Conservation (phyloP, 768 basidiomycete species). For the Lactarius trivialis region DNA sequence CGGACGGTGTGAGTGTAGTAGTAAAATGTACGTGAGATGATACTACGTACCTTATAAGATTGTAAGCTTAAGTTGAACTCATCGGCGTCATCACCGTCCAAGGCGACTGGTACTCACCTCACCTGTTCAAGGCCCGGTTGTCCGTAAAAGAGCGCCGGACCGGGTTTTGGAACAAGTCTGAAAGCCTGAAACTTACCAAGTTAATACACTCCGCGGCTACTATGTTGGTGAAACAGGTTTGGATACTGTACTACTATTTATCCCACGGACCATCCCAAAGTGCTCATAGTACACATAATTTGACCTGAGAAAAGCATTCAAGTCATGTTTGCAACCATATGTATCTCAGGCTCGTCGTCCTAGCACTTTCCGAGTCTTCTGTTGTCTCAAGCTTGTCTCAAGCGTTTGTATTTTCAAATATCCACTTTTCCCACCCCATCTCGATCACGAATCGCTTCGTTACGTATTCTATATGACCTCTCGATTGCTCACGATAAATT, state of each 20-base stretch:
- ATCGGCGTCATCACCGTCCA: not conserved
- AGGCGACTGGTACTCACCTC: not conserved
- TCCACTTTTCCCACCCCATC: not conserved
- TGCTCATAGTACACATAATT: not conserved
- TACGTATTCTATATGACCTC: not conserved
- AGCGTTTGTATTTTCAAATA: not conserved
- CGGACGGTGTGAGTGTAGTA: not conserved
- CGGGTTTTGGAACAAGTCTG: not conserved
- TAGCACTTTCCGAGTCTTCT: not conserved
- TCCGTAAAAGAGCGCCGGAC: not conserved
- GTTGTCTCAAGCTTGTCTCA: not conserved
- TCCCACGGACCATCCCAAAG: not conserved
- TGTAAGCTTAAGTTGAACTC: constrained; percentile 15
- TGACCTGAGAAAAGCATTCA: not conserved
- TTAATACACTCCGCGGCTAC: not conserved
- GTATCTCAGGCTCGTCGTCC: too few relatives aligned
- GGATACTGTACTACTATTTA: not conserved
- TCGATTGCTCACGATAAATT: not conserved
- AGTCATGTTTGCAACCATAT: not conserved
- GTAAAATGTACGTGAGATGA: not conserved
- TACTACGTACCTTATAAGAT: constrained; percentile 10
- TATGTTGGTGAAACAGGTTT: not conserved
- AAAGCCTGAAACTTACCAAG: not conserved
- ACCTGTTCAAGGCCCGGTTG: not conserved
- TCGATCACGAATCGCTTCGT: not conserved